Percentiles rank a stretch among this genome's conserved stretches.
phyloP scores from a whole-genome alignment of 2,329 filamentous ascomycete genomes.

The Fusarium neocosmosporiellum region DNA sequence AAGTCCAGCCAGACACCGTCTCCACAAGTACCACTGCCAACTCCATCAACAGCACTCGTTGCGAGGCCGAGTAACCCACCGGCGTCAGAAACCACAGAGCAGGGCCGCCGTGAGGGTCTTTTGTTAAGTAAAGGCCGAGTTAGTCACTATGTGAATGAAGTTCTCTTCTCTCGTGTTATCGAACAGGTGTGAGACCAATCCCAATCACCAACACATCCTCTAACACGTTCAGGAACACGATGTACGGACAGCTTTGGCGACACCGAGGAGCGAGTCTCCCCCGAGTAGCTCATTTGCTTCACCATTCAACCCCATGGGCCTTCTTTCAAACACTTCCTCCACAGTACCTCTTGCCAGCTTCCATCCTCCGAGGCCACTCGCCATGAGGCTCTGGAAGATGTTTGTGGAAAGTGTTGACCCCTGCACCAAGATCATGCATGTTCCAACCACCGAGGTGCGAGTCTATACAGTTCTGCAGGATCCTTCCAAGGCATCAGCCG shows the following conservation, averaged over 20 bases:
- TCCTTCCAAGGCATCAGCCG: slow-evolving; percentile 40
- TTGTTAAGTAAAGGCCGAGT: slow-evolving; percentile 47
- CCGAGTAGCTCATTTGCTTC: slow-evolving; percentile 17
- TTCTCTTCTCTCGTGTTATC: slow-evolving; percentile 49
- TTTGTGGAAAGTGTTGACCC: slow-evolving; percentile 46
- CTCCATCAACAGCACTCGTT: not conserved
- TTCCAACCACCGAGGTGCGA: slow-evolving; percentile 46
- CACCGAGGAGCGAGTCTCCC: slow-evolving; percentile 18
- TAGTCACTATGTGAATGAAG: slow-evolving; percentile 53
- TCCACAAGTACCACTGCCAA: not conserved
- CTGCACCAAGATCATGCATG: slow-evolving; percentile 44
- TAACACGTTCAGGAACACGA: slow-evolving; percentile 37
- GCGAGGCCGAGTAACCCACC: not conserved
- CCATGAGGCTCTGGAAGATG: slow-evolving; percentile 47
- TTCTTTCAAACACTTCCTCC: slow-evolving; percentile 43
- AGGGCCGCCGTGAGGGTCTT: slow-evolving; percentile 31
- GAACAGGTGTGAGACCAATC: slow-evolving; percentile 43
- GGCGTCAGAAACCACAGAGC: not conserved
- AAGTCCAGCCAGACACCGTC: slow-evolving; percentile 3
- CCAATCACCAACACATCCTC: not conserved
- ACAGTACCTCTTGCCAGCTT: slow-evolving; percentile 29
- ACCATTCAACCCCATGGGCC: slow-evolving; percentile 48
- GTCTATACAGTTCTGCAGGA: slow-evolving; percentile 48
- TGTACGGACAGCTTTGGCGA: slow-evolving; percentile 37
- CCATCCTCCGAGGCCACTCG: slow-evolving; percentile 41